A percentile compares a stretch with the other conserved stretches of the same genome.
Conservation (phyloP, 805 yeast species). For the Schwanniomyces occidentalis region DNA sequence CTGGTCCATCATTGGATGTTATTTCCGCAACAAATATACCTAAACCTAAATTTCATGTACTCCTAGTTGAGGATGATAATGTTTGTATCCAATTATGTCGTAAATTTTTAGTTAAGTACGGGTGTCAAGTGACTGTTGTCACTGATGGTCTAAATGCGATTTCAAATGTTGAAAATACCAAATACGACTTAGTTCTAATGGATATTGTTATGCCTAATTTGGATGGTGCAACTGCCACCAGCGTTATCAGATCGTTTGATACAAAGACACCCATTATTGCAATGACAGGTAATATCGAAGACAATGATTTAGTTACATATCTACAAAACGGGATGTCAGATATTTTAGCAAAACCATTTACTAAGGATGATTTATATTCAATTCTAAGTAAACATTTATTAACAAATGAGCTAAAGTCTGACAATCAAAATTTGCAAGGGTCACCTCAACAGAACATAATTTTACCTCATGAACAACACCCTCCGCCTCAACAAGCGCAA, state of each 20-base stretch:
- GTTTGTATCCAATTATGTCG: slow-evolving; percentile 82
- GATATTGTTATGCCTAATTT: slow-evolving; percentile 88
- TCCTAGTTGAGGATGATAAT: slow-evolving; percentile 77
- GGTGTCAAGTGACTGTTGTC: slow-evolving; percentile 90
- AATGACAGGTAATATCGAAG: slow-evolving; percentile 89
- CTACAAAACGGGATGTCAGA: slow-evolving; percentile 89
- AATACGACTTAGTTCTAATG: slow-evolving; percentile 79
- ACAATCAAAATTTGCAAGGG: slow-evolving; percentile 8
- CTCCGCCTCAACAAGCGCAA: not conserved
- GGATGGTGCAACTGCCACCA: slow-evolving; percentile 89
- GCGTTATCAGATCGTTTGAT: slow-evolving; percentile 83
- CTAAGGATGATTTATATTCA: slow-evolving; percentile 78
- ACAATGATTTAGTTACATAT: slow-evolving; percentile 76
- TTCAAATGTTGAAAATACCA: slow-evolving; percentile 64
- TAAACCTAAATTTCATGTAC: slow-evolving; percentile 62
- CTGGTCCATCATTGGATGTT: slow-evolving; percentile 1
- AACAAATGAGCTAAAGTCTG: slow-evolving; percentile 24
- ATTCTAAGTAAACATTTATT: slow-evolving; percentile 75
- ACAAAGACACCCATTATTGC: slow-evolving; percentile 87
- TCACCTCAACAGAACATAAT: slow-evolving; percentile 9
- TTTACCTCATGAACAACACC: slow-evolving; percentile 11
- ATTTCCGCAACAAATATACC: slow-evolving; percentile 25
- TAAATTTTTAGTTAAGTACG: slow-evolving; percentile 80
- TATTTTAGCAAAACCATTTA: slow-evolving; percentile 90
- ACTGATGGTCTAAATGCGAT: slow-evolving; percentile 92